Conservation (phyloP, 208 protist species). For the Tritrichomonas foetus region DNA sequence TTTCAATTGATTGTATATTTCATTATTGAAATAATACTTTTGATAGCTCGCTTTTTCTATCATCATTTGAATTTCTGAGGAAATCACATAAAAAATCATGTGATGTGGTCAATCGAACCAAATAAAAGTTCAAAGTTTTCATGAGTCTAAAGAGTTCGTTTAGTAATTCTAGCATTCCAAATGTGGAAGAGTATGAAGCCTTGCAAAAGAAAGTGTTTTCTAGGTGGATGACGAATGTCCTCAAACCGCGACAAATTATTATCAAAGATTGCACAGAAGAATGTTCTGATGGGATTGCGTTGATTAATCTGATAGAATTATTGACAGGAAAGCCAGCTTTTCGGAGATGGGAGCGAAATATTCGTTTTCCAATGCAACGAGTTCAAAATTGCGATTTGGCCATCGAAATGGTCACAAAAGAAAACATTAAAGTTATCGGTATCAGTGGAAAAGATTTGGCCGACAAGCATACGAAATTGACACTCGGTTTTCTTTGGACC, state of each 20-base stretch:
- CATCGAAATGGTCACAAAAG: not conserved
- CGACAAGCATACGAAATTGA: not conserved
- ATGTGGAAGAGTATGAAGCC: too few species aligned
- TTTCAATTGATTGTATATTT: too few species aligned
- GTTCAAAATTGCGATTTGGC: not conserved
- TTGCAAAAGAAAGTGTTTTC: not conserved
- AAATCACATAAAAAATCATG: too few species aligned
- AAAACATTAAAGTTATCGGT: not conserved
- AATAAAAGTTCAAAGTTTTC: too few species aligned
- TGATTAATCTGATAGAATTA: not conserved
- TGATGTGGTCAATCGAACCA: too few species aligned
- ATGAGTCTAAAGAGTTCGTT: too few species aligned
- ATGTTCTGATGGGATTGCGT: not conserved
- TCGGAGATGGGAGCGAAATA: not conserved
- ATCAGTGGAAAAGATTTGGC: not conserved
- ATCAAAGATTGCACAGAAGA: not conserved
- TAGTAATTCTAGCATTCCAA: too few species aligned
- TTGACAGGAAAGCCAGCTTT: not conserved
- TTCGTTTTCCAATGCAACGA: not conserved
- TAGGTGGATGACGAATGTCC: not conserved
- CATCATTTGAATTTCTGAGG: too few species aligned
- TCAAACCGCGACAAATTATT: not conserved
- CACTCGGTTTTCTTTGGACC: not conserved
- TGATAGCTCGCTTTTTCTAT: too few species aligned
- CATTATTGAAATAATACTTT: too few species aligned